These are phyloP conservation scores for Coemansia sp. DNA, from an alignment of 192 early-diverging fungal genomes.

Conservation along the genomic window DNA sequence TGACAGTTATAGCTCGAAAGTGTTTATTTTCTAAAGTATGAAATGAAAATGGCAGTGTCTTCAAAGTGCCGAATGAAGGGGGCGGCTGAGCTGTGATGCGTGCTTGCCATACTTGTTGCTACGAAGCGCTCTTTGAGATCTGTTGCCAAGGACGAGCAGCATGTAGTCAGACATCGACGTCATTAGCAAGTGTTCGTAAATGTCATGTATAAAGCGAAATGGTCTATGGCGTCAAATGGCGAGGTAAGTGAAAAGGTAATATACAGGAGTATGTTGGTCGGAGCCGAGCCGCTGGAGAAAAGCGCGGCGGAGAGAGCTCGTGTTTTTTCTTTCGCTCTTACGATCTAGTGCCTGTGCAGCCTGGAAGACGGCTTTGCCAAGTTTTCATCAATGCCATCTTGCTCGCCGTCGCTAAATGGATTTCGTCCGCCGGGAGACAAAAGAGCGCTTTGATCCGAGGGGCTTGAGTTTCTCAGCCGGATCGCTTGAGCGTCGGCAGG, in stretches of 20 bases:
- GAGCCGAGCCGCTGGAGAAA: not conserved
- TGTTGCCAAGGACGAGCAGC: no score
- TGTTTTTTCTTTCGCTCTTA: not conserved
- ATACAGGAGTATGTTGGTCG: not conserved
- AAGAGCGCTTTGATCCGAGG: not conserved
- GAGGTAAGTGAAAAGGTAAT: no score
- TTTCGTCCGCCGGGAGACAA: not conserved
- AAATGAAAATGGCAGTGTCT: no score
- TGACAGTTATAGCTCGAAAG: not conserved
- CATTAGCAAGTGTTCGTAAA: no score
- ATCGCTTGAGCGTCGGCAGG: not conserved
- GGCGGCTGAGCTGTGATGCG: no score
- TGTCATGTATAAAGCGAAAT: no score
- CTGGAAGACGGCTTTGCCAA: not conserved
- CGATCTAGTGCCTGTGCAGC: not conserved
- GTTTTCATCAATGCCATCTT: not conserved
- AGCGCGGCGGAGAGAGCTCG: not conserved
- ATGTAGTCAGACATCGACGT: no score
- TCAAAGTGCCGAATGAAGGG: no score
- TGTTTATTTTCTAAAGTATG: no score
- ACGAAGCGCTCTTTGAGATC: no score
- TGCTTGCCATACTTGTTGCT: no score
- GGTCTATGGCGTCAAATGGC: no score
- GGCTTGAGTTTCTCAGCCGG: not conserved
- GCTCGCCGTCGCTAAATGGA: conserved; percentile 8